Conservation (phyloP, 352 stramenopile species). For the Thalassiosira oceanica region DNA sequence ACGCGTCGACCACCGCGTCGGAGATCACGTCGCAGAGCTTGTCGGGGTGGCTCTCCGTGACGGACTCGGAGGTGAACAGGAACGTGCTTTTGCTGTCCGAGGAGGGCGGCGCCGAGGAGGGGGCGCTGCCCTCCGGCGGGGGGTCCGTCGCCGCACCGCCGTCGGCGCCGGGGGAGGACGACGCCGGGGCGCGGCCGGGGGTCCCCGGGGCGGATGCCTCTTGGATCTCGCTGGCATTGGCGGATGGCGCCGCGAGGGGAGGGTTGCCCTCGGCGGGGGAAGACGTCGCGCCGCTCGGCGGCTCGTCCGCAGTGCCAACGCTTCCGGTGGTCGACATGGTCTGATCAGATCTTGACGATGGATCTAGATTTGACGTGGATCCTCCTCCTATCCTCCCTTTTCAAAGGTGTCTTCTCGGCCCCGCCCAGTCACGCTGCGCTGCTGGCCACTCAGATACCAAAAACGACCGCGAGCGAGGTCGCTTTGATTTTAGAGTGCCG, state of each 20-base stretch:
- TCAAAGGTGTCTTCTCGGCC: too few relatives aligned
- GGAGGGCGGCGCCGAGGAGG: too few relatives aligned
- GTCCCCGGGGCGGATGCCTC: neutral
- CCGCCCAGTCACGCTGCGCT: too few relatives aligned
- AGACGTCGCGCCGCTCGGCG: too few relatives aligned
- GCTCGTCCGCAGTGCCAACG: slow-evolving; percentile 96
- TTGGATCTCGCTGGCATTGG: neutral
- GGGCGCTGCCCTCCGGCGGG: slow-evolving; percentile 26
- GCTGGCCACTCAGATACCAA: too few relatives aligned
- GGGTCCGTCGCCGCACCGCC: neutral
- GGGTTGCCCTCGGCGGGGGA: neutral
- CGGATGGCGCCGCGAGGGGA: neutral
- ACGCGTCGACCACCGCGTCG: slow-evolving; percentile 98
- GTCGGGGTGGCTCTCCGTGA: slow-evolving; percentile 98
- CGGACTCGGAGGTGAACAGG: slow-evolving; percentile 96
- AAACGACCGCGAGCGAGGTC: too few relatives aligned
- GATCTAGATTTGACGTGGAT: too few relatives aligned
- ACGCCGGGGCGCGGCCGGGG: too few relatives aligned
- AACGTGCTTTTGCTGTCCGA: too few relatives aligned
- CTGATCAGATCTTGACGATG: too few relatives aligned
- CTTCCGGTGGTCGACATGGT: slow-evolving; percentile 89
- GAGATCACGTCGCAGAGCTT: slow-evolving; percentile 97
- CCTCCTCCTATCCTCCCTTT: too few relatives aligned
- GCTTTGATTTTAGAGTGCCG: too few relatives aligned
- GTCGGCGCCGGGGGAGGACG: slow-evolving; percentile 91